These are phyloP conservation scores for Pilasporangium apinafurcum DNA, from an alignment of 352 stramenopile species.

Conservation along the genomic window DNA sequence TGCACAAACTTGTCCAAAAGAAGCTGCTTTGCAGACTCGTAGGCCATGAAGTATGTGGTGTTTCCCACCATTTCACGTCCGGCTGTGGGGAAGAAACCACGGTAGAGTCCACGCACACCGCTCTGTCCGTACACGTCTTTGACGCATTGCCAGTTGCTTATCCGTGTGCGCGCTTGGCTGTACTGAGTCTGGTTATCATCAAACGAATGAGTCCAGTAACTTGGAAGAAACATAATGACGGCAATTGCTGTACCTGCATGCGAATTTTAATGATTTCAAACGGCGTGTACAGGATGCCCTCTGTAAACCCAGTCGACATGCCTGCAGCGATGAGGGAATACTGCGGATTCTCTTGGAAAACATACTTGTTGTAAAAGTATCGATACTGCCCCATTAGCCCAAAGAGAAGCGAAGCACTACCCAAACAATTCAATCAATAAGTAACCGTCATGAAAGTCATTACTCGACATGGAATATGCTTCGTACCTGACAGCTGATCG, in stretches of 20 bases:
- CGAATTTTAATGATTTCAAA: constrained; percentile 75
- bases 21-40: constrained; percentile 64
- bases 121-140: constrained; percentile 54
- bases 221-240: background rate
- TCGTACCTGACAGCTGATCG: constrained; percentile 56
- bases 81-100: constrained; percentile 53
- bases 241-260: constrained; percentile 28
- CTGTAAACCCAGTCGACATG: constrained; percentile 54
- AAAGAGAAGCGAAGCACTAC: constrained; percentile 59
- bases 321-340: constrained; percentile 43
- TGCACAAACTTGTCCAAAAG: constrained; percentile 54
- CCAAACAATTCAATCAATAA: background rate
- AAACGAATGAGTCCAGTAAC: background rate
- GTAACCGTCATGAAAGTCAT: background rate
- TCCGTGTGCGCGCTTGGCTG: constrained; percentile 32
- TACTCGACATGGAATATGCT: too few relatives aligned
- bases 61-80: constrained; percentile 82
- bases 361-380: constrained; percentile 60
- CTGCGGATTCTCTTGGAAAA: constrained; percentile 45
- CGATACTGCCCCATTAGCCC: constrained; percentile 71
- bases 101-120: constrained; percentile 68
- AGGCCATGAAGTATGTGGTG: constrained; percentile 80
- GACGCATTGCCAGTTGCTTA: constrained; percentile 74
- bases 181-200: constrained; percentile 38
- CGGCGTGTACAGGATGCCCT: constrained; percentile 59